phyloP scores from a whole-genome alignment of 176 grass and related monocot species.

The Elymus sibiricus region DNA sequence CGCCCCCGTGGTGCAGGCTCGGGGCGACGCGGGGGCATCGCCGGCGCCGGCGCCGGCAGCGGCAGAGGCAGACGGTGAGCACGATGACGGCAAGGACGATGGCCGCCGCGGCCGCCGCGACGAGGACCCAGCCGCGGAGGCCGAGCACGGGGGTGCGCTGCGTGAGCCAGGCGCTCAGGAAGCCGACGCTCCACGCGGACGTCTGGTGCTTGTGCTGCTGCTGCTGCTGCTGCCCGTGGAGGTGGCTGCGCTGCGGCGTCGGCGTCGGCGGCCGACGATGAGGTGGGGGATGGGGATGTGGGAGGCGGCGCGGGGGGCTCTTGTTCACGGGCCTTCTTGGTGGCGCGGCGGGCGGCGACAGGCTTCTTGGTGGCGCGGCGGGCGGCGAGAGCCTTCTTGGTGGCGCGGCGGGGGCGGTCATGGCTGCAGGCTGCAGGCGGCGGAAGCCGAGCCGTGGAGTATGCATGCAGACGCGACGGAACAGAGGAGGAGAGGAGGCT shows the following conservation, averaged over 20 bases:
- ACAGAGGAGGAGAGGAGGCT: too few species aligned
- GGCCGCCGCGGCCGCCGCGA: constrained; percentile 42
- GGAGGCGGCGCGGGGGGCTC: not conserved
- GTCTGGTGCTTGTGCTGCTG: not conserved
- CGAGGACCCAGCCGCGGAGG: constrained; percentile 63
- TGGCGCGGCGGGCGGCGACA: not conserved
- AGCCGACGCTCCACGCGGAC: constrained; percentile 44
- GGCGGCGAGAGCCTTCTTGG: not conserved
- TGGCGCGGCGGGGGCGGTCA: not conserved
- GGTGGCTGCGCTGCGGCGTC: not conserved
- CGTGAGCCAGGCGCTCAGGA: constrained; percentile 53
- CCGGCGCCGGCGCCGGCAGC: constrained; percentile 45
- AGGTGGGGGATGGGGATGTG: not conserved
- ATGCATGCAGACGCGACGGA: too few species aligned
- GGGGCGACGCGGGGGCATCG: constrained; percentile 20
- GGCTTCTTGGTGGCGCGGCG: too few species aligned
- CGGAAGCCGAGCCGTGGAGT: too few species aligned
- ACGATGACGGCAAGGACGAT: constrained; percentile 35
- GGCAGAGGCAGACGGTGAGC: constrained; percentile 49
- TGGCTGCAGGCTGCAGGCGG: not conserved
- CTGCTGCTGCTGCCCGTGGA: constrained; percentile 1
- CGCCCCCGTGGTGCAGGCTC: not conserved
- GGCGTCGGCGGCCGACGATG: not conserved
- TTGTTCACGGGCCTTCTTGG: not conserved
- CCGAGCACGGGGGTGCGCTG: constrained; percentile 77